Evolutionary conservation across 495 filamentous ascomycete genomes (phyloP).

Genomic region (Chlorociboria aeruginascens): DNA sequence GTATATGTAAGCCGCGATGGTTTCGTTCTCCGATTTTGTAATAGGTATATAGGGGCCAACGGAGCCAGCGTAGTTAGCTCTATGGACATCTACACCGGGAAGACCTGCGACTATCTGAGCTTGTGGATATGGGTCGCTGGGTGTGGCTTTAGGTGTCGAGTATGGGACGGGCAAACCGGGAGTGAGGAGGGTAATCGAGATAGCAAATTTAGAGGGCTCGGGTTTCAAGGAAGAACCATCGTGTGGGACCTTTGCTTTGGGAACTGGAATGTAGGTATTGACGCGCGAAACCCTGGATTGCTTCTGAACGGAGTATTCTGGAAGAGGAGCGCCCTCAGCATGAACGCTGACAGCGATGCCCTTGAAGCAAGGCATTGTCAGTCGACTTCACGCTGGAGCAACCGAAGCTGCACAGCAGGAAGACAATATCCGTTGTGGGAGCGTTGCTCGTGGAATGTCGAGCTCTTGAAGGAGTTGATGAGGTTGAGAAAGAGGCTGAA

Average conservation of each 20-base stretch:
- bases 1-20: constrained; percentile 96
- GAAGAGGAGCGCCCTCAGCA: constrained; percentile 73
- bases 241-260: constrained; percentile 64
- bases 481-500: not conserved
- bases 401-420: constrained; percentile 12
- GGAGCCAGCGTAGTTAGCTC: constrained; percentile 30
- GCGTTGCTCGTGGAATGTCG: not conserved
- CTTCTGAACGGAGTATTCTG: constrained; percentile 90
- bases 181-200: constrained; percentile 91
- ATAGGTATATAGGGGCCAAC: constrained; percentile 82
- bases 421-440: not conserved
- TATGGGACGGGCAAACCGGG: constrained; percentile 82
- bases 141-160: constrained; percentile 64
- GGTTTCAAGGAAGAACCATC: constrained; percentile 56
- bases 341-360: constrained; percentile 95
- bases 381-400: constrained; percentile 5
- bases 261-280: constrained; percentile 92
- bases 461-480: constrained; percentile 1
- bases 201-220: constrained; percentile 87
- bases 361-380: constrained; percentile 91
- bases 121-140: constrained; percentile 59
- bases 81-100: constrained; percentile 7
- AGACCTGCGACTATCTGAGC: constrained; percentile 58
- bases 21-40: constrained; percentile 84
- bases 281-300: constrained; percentile 84